Evolutionary conservation across 306 rosid genomes (phyloP), one percentile per base, ranked within the genome.

Genomic region (Cicer pinnatifidum): DNA sequence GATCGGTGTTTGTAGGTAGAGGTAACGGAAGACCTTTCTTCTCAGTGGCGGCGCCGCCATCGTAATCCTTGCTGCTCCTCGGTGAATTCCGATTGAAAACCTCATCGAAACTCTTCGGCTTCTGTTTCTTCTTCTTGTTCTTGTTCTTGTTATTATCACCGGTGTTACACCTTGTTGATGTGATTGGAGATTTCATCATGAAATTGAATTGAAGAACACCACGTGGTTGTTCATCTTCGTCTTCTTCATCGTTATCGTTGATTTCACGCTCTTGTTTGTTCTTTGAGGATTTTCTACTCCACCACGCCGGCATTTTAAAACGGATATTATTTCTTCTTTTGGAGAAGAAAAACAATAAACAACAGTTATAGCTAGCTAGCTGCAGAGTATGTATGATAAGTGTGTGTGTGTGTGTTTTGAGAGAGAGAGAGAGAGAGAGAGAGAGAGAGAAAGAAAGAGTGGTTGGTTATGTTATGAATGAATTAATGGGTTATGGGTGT

Each of bases 241-340:
- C 84, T 20, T 69, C 83, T 4, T 75, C 81, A 5, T 82, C 82
- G 1, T 73, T 81, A 1, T 72, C 72, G 6, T 75, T 78, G 0
- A 78, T 74, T 6, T 74, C 84, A 5, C 80, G 85, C 23, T 86
- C 84, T n/a, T 82, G 85, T 44, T 88, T 93, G 82, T 54, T 85
- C 88, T 87, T 93, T 69, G 84, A 37, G 11, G 89, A 83, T 73
- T 88, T 93, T 47, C 66, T 89, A 45, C 64, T 83, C 98, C 98
- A 93, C 96, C 98, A 91, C 69, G 87, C 89, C 69, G 96, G 97
- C 98, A 93, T 91, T 80, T 77, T 84, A 16, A 40, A 54, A 54
- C 8, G 11, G 47, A 12, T 67, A 13, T 39, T 15, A 51, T 51
- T 51, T 51, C 57, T 15, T 66, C 39, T 11, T 66, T 66, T 11